Conservation (phyloP, 306 rosid species). For the Argentina anserina region DNA sequence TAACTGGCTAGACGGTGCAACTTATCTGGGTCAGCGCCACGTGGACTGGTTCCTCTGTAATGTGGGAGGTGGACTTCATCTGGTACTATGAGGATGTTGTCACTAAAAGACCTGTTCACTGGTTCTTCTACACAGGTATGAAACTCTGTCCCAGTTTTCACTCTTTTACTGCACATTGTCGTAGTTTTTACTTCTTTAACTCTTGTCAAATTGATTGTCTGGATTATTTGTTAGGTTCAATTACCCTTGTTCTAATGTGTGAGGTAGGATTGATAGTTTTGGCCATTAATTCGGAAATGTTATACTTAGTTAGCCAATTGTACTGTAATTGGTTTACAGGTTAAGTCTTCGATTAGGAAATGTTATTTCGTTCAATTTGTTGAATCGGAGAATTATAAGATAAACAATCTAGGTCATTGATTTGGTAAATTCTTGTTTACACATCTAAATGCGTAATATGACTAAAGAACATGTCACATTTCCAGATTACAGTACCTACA, state of each 20-base stretch:
- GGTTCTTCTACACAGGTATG: slow-evolving; percentile 75
- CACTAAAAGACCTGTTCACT: slow-evolving; percentile 64
- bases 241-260: not conserved
- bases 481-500: not conserved
- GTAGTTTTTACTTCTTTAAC: not conserved
- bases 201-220: not conserved
- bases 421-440: not conserved
- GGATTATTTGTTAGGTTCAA: not conserved
- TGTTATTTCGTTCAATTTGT: no score
- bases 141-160: not conserved
- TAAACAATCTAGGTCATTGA: not conserved
- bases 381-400: not conserved
- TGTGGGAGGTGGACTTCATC: slow-evolving; percentile 74
- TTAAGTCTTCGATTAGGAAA: not conserved
- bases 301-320: not conserved
- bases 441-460: not conserved
- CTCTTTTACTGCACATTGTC: not conserved
- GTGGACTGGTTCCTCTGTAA: slow-evolving; percentile 72
- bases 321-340: not conserved
- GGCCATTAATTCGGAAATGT: not conserved
- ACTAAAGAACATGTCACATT: no score
- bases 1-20: slow-evolving; percentile 83
- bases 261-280: not conserved
- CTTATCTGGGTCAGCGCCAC: slow-evolving; percentile 57
- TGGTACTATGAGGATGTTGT: slow-evolving; percentile 71